Evolutionary conservation across 2,329 filamentous ascomycete species (phyloP), one percentile per base, ranked within the genome.

Genomic region (Fusarium dlaminii): DNA sequence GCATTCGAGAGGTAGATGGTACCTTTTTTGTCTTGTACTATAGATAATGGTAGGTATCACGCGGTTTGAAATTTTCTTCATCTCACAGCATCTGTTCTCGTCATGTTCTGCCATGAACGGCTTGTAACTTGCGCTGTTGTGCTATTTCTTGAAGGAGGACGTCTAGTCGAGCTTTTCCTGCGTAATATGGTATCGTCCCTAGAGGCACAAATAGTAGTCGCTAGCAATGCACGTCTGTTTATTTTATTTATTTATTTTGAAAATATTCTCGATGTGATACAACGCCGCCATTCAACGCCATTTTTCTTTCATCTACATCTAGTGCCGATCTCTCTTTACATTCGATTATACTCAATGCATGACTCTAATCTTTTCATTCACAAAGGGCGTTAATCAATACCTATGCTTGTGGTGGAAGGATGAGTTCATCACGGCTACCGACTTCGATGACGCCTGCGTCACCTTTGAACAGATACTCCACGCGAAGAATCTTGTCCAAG

Each of bases 401-500:
- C 49, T 72, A 74, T 12, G 36, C 55, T 32, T 63, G 63, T n/a
- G 67, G 61, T 13, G 78, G 78, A n/a, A 80, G 68, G 22, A 72
- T 48, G 17, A 80, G 60, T 37, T 78, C 77, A 29, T 79, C 75
- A 22, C 64, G 73, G 8, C 68, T 71, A 20, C 60, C 66, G 24
- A 79, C 74, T 30, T 78, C 74, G 24, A 75, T 39, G n/a, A 70
- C 67, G 29, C 59, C 66, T 27, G 75, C 73, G 32, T 57, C 66
- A n/a, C 78, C 85, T 73, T 83, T 84, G 74, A 82, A 87, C 27
- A 81, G 64, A 68, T 87, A 88, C 63, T 83, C 80, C 22, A 88
- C 84, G 51, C 82, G 81, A 54, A 88, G 78, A 40, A 84, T 81
- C 81, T 88, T 88, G 27, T 80, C 80, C 40, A 78, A 76, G 39